Evolutionary conservation across 2,329 filamentous ascomycete genomes (phyloP).

Genomic region (Paraphoma chrysanthemicola): DNA sequence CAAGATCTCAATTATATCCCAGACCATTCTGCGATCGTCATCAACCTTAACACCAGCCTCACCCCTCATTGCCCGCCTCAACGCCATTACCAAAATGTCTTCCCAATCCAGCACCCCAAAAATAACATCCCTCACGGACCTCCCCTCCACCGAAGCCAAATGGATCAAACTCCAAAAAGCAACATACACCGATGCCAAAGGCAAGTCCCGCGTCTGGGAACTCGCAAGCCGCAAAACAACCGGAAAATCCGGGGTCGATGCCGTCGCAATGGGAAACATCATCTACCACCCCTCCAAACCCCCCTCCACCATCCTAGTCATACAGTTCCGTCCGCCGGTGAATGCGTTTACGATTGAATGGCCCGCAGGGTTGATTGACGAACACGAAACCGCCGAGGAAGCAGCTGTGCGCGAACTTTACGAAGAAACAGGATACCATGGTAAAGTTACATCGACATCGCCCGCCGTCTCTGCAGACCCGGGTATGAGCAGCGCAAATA

Average conservation of each 20-base stretch:
- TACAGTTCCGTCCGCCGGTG: constrained; percentile 66
- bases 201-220: constrained; percentile 69
- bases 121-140: constrained; percentile 27
- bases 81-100: not conserved
- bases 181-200: constrained; percentile 67
- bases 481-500: constrained; percentile 35
- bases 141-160: constrained; percentile 32
- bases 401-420: constrained; percentile 66
- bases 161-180: constrained; percentile 46
- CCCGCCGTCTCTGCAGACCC: constrained; percentile 33
- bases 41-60: constrained; percentile 1
- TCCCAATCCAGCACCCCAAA: constrained; percentile 13
- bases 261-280: constrained; percentile 75
- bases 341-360: constrained; percentile 65
- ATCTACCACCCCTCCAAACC: constrained; percentile 50
- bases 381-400: constrained; percentile 62
- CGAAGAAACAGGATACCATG: constrained; percentile 69
- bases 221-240: constrained; percentile 71
- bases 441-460: constrained; percentile 34
- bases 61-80: not conserved
- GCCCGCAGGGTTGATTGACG: constrained; percentile 57
- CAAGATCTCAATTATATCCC: not conserved
- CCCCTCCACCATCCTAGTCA: constrained; percentile 42
- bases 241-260: constrained; percentile 62
- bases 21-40: not conserved